Base-by-base conservation (phyloP, 2,329 filamentous ascomycete species). In the Penicillium nordicum region DNA sequence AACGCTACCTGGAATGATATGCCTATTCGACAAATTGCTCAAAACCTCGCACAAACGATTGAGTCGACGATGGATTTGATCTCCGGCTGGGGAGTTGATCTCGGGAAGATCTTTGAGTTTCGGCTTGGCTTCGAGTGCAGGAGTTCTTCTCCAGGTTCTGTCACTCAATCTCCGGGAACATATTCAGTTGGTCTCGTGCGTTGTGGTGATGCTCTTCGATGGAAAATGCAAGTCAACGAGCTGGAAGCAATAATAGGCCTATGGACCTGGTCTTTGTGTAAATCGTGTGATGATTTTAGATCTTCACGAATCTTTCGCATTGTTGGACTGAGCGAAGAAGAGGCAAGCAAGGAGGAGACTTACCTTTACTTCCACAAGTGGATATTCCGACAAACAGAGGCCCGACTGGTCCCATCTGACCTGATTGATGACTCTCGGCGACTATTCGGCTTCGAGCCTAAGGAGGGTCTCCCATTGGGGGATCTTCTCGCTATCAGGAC, bases 181-280 rank as follows among this genome's bases (percentile, higher is more conserved):
- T 66, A 66, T 18, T 27, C 54, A 0, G 55, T 70, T 6, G 43
- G 29, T 2, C 45, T 72, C 0, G 14, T 57, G 27, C 57, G 63
- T 30, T 58, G 58, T 2, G 61, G 66, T 0, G 68, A 69, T 45
- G 63, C 62, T 0, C 49, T 67, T 3, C 50, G 57, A 14, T 73
- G 71, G 72, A 60, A 43, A 11, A 32, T 69, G 1, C 50, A 72
- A 18, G 42, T 34, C 10, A 50, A 60, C 16, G 61, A 72, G 12
- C 50, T 74, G 0, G 72, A 74, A 55, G 71, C 72, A 0, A 56
- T 74, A 0, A 36, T 74, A 10, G 70, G 72, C 1, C 51, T 74
- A 12, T 74, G 68, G 67, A 61, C 62, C 0, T 73, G 67, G 66
- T 18, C 18, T 18, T 18, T 18, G 18, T 18, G 18, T 18, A 18